Percentiles rank a stretch among this genome's conserved stretches.
Evolutionary conservation across 306 rosid species (phyloP).

Genomic region (Fragaria ananassa): DNA sequence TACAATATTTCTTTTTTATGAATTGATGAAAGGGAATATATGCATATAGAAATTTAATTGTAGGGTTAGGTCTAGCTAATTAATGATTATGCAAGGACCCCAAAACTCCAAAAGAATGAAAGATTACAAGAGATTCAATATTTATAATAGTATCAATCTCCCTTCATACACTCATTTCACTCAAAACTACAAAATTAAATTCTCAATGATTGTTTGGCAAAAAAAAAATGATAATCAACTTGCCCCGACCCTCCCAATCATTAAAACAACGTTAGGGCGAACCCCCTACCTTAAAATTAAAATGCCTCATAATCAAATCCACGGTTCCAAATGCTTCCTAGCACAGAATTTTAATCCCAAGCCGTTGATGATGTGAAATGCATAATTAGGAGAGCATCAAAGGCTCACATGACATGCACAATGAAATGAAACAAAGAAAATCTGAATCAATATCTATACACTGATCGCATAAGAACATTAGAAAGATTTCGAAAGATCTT

Average conservation of each 20-base stretch:
- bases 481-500: slow-evolving; percentile 57
- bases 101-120: slow-evolving; percentile 9
- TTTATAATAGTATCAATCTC: slow-evolving; percentile 10
- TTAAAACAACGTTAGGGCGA: slow-evolving; percentile 29
- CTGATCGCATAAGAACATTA: slow-evolving; percentile 46
- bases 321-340: not conserved
- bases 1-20: slow-evolving; percentile 16
- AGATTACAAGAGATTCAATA: slow-evolving; percentile 37
- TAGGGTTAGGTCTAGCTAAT: slow-evolving; percentile 34
- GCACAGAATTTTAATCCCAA: not conserved
- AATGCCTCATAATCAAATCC: slow-evolving; percentile 1
- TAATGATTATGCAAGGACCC: slow-evolving; percentile 45
- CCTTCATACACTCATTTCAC: slow-evolving; percentile 32
- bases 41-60: not conserved
- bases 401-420: slow-evolving; percentile 44
- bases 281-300: not conserved
- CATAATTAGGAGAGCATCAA: not conserved
- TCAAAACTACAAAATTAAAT: slow-evolving; percentile 28
- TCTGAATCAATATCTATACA: slow-evolving; percentile 30
- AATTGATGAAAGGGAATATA: slow-evolving; percentile 21
- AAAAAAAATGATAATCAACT: slow-evolving; percentile 20
- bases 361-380: not conserved
- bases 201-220: slow-evolving; percentile 26
- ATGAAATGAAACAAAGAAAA: not conserved
- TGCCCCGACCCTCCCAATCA: slow-evolving; percentile 42